Percentiles rank a stretch among this genome's conserved stretches.
phyloP scores from a whole-genome alignment of 2,329 filamentous ascomycete species.

The Penicillium paneum region DNA sequence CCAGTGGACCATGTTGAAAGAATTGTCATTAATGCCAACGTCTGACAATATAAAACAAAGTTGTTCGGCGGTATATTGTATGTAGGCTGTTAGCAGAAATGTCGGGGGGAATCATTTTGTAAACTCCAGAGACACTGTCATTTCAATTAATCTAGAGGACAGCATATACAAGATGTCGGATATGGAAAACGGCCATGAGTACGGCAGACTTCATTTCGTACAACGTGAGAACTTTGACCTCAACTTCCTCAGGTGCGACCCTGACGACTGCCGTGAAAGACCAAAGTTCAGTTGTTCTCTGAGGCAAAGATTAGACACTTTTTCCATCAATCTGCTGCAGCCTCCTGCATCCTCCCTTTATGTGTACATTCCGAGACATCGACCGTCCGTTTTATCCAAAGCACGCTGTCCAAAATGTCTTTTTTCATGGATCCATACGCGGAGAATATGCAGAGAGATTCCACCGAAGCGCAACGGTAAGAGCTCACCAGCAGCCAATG shows the following conservation, averaged over 20 bases:
- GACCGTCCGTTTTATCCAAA: not conserved
- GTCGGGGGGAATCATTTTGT: not conserved
- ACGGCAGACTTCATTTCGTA: not conserved
- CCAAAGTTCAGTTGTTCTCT: not conserved
- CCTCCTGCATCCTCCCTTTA: not conserved
- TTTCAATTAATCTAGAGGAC: not conserved
- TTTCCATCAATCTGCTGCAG: not conserved
- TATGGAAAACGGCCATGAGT: not conserved
- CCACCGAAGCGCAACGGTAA: slow-evolving; percentile 6
- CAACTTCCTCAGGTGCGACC: not conserved
- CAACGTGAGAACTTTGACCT: not conserved
- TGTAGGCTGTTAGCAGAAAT: not conserved
- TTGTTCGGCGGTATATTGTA: not conserved
- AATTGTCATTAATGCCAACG: not conserved
- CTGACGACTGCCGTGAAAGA: not conserved
- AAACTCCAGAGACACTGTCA: not conserved
- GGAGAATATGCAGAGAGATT: slow-evolving; percentile 8
- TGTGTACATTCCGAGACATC: not conserved
- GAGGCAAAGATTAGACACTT: not conserved
- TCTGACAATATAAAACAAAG: too few relatives aligned
- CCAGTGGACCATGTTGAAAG: not conserved
- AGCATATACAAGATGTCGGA: not conserved
- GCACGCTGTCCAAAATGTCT: not conserved
- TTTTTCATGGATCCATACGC: not conserved
- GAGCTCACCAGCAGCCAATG: not conserved